Conservation (phyloP, 1,284 basidiomycete genomes). For the Pholiota adiposa region DNA sequence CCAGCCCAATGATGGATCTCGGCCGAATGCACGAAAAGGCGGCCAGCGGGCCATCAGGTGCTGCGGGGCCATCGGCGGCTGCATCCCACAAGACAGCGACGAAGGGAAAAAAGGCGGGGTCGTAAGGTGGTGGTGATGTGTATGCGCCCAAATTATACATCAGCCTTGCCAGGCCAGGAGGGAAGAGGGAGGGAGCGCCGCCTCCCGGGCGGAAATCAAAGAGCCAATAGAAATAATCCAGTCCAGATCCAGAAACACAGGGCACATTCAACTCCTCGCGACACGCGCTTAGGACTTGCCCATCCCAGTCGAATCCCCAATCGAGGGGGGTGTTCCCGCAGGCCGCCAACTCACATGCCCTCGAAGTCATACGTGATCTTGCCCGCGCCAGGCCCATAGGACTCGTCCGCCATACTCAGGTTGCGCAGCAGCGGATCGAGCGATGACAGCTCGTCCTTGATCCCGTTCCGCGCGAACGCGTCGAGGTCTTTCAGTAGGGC, state of each 20-base stretch:
- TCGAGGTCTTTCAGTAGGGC: constrained; percentile 82
- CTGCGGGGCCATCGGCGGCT: no score
- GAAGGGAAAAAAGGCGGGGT: no score
- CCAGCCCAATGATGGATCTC: no score
- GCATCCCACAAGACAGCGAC: no score
- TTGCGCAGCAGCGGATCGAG: constrained; percentile 78
- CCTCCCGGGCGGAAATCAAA: not conserved
- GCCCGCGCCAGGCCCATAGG: constrained; percentile 14
- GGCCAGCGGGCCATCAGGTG: no score
- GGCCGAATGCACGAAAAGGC: no score
- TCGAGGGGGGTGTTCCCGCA: no score
- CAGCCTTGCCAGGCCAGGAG: no score
- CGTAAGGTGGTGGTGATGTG: not conserved
- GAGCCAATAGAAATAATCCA: not conserved
- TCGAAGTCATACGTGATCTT: constrained; percentile 50
- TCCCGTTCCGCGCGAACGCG: constrained; percentile 74
- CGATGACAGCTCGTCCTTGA: constrained; percentile 80
- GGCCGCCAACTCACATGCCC: constrained; percentile 36
- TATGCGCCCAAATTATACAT: no score
- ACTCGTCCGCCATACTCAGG: constrained; percentile 43
- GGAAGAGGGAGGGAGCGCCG: not conserved
- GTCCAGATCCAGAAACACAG: no score
- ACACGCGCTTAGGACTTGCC: not conserved
- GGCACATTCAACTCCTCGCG: no score
- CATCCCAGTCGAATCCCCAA: no score